Conservation (phyloP, 129 eudicot genomes). For the Pulicaria dysenterica region DNA sequence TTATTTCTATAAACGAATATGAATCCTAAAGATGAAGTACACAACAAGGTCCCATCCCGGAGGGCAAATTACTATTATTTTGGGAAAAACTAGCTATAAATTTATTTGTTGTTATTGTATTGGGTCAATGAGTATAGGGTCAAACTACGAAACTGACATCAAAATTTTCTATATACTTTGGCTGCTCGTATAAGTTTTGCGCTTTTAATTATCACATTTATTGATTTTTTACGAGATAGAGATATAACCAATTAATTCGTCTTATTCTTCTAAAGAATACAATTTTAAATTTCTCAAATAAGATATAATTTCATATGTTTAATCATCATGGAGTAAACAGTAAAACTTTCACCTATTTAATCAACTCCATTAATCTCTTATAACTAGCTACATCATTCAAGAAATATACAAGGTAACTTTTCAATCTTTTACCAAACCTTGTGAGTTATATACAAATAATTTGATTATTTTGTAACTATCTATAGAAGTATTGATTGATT, state of each 20-base stretch:
- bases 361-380: neutral
- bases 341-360: conserved; percentile 23
- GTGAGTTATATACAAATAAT: neutral
- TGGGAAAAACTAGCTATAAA: no score
- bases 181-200: neutral
- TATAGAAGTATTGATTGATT: neutral
- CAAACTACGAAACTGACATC: no score
- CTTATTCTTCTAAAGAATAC: neutral
- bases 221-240: neutral
- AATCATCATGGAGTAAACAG: conserved; percentile 11
- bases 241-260: neutral
- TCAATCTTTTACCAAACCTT: neutral
- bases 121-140: no score
- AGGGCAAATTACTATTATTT: no score
- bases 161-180: no score
- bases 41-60: no score
- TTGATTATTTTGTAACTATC: neutral
- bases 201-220: neutral
- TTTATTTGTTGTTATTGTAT: no score
- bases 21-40: no score
- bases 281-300: neutral
- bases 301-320: neutral
- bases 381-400: conserved; percentile 9
- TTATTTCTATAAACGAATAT: no score
- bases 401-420: conserved; percentile 20